phyloP scores from a whole-genome alignment of 1,284 basidiomycete species.

The Sphaerobolus stellatus region DNA sequence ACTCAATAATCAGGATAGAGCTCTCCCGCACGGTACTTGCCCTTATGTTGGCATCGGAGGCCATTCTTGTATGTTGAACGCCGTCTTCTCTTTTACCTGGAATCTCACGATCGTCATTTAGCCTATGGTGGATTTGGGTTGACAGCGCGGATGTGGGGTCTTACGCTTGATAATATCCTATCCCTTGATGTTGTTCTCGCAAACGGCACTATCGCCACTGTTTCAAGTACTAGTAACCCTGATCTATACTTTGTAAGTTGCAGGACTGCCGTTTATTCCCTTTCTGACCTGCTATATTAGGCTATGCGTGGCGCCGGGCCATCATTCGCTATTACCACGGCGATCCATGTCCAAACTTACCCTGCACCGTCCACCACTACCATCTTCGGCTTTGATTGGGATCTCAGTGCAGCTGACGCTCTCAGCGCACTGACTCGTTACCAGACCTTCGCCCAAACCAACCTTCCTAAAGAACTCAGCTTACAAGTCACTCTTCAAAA shows the following conservation, averaged over 20 bases:
- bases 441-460: background rate
- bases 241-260: background rate
- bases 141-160: background rate
- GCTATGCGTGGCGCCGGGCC: background rate
- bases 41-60: background rate
- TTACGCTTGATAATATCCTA: background rate
- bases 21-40: conserved; percentile 1
- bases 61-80: background rate
- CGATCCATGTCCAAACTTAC: background rate
- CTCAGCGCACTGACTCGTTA: background rate
- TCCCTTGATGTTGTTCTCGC: background rate
- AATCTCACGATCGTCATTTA: background rate
- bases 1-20: background rate
- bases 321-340: background rate
- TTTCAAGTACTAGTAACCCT: background rate
- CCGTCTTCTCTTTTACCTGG: background rate
- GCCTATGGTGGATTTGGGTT: background rate
- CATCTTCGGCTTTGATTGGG: background rate
- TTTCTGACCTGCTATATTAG: no score
- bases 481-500: conserved; percentile 16
- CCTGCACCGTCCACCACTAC: background rate
- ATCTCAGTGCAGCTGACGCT: background rate
- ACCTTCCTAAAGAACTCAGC: background rate
- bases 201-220: background rate
- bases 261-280: background rate